Base-by-base conservation (phyloP, 2,329 filamentous ascomycete genomes). In the Cryoendolithus antarcticus region DNA sequence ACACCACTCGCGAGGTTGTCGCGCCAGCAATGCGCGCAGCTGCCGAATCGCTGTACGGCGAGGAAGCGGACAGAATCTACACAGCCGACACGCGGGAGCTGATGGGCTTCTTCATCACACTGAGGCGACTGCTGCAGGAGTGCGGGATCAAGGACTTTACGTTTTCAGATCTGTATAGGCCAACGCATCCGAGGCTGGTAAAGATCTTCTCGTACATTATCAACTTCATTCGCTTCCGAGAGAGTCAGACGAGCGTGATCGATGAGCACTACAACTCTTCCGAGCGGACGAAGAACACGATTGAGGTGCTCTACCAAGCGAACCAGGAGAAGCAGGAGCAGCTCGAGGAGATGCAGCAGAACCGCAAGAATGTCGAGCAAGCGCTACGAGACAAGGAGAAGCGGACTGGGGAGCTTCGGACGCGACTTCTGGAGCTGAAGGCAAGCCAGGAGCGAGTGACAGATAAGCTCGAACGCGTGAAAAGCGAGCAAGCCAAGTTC, bases 161-260 rank as follows among this genome's bases (percentile, higher is more conserved):
- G 29, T 94, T 96, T 63, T 79, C 80, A 44, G 91, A 98, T 60
- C 69, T 98, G 4, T 89, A 93, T 59, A 82, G 82, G 59, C 91
- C 91, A 10, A 93, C 86, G 1, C 84, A 93, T 57, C 82, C 85
- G 42, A 82, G 91, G 33, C 73, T 96, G 9, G 82, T 89, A 55
- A 93, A 91, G 66, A 93, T 96, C 55, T 91, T 98, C 60, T 93
- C 85, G 48, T 95, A 95, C 62, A 75, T 96, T 47, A 98, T 98
- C 69, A 98, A 98, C 64, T 98, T 98, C 62, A 88, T 96, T 50
- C 80, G 91, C 38, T 98, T 96, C 65, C 82, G 91, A 52, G 88
- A 95, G 65, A 86, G 82, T 45, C 89, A 96, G 62, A 93, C 86
- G 1, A 69, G 70, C 30, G 77, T 91, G 24, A 94, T 96, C 47